A percentile compares a stretch with the other conserved stretches of the same genome.
These are phyloP conservation scores for Aspergillus nanangensis DNA, from an alignment of 495 filamentous ascomycete genomes.

Conservation along the genomic window DNA sequence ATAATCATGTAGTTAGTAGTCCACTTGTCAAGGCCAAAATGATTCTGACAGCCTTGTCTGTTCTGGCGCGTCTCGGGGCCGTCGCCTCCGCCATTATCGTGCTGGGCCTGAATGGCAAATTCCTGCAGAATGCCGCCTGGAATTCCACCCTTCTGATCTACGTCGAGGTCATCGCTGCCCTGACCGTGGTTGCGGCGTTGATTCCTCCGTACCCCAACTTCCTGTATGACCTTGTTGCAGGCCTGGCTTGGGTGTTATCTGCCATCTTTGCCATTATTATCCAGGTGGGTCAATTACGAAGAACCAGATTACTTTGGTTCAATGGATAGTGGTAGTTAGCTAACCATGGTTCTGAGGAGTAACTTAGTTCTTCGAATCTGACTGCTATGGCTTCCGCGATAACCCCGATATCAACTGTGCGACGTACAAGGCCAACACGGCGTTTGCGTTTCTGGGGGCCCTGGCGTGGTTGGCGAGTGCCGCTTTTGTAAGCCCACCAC, in stretches of 20 bases:
- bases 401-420: not conserved
- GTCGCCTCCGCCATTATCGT: slow-evolving; percentile 3
- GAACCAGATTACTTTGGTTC: not conserved
- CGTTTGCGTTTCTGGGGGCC: slow-evolving; percentile 5
- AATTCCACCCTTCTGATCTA: not conserved
- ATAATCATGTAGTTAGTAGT: too few species aligned
- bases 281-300: slow-evolving; percentile 8
- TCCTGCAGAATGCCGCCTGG: not conserved
- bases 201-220: slow-evolving; percentile 9
- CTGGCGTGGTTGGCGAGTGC: slow-evolving; percentile 2
- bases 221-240: slow-evolving; percentile 5
- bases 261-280: slow-evolving; percentile 4
- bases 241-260: not conserved
- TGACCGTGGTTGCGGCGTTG: not conserved
- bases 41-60: not conserved
- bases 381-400: slow-evolving; percentile 5
- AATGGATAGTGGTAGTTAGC: not conserved
- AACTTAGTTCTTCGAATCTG: slow-evolving; percentile 3
- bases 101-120: slow-evolving; percentile 1
- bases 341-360: not conserved
- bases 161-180: not conserved
- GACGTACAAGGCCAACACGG: slow-evolving; percentile 7
- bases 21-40: not conserved
- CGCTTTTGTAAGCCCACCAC: not conserved
- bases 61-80: not conserved